Base-by-base conservation (phyloP, 331 rosid species). In the Acacia pycnantha region DNA sequence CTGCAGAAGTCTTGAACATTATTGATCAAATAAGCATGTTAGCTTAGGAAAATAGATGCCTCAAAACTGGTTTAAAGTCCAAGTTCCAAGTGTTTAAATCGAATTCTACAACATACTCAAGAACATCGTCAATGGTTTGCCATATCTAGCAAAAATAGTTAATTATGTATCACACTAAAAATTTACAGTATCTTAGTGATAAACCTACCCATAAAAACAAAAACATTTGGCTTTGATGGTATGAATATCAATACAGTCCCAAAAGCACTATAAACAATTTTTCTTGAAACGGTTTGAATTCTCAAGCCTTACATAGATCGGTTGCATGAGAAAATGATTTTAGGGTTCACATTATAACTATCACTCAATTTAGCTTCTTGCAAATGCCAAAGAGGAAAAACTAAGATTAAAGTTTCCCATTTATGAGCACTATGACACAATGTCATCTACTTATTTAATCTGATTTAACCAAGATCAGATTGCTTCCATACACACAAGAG, bases 21-120 rank as follows among this genome's bases (percentile, higher is more conserved):
- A 82, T 46, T 62, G 53, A 53, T 76, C 22, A 33, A 74, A 31
- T 26, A 27, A 51, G 48, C 67, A 69, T 68, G 59, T 59, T 15
- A 47, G 66, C 40, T 78, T 47, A 53, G 66, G 47, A 18, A 64
- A 70, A 72, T 62, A 61, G 21, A 61, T 43, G 56, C 71, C 46
- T 26, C 66, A 74, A 21, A 82, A 31, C 76, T 50, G 61, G 76
- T 59, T 40, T n/a, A 53, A 71, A 73, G 73, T 40, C 31, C 50
- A 74, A 58, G 76, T n/a, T 64, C 70, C 11, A 64, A 64, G 70
- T 64, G 18, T 76, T 76, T 53, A 79, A 79, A 86, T 53, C 33
- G 31, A 54, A 53, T 50, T 35, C 35, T 44, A 53, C 27, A 18
- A 27, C 41, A 79, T 70, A 79, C 69, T 79, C 27, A 53, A 73